Evolutionary conservation across 2,329 filamentous ascomycete genomes (phyloP), one percentile per base, ranked within the genome.

Genomic region (Aciculosporium take): DNA sequence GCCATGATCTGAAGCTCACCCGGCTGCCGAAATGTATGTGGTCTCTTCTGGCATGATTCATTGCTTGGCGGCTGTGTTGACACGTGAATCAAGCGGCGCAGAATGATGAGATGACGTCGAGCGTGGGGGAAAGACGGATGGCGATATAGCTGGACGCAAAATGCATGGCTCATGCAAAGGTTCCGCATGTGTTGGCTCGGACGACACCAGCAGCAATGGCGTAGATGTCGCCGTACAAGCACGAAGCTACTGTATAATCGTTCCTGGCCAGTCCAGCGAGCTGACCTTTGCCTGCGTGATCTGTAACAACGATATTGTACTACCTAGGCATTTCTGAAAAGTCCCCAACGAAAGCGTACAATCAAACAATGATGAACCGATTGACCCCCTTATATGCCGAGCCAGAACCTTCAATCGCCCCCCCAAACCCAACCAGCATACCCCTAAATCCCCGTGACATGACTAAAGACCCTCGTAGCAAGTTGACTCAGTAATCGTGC

Each of bases 391-490:
- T n/a, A 25, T 21, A 12, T 18, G 12, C 13, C 27, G 21, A 28
- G 5, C 27, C 27, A 23, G 12, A 3, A 6, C 30, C 18, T 23
- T 23, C 28, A 9, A 10, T 13, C 8, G 7, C 9, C 5, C 7
- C 20, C 9, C n/a, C 27, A 13, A 37, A 23, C 7, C 18, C 7
- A 15, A 6, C n/a, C 13, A 31, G 24, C 29, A 17, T 9, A 8
- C 25, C 21, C 33, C 35, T 37, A 51, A 21, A 48, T 37, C 10
- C 79, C 76, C 28, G 84, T 80, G 17, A 80, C 81, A 58, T 86
- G 81, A 48, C 81, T 84, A 56, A 95, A 88, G 1, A 95, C 81
- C 61, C 84, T 89, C 24, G 79, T 78, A 1, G 89, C 89, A 55
- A 96, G 63, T 61, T 93, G 84, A 56, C 79, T 82, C 46, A 96